Base-by-base conservation (phyloP, 352 stramenopile genomes). In the Phytophthora tubulina region DNA sequence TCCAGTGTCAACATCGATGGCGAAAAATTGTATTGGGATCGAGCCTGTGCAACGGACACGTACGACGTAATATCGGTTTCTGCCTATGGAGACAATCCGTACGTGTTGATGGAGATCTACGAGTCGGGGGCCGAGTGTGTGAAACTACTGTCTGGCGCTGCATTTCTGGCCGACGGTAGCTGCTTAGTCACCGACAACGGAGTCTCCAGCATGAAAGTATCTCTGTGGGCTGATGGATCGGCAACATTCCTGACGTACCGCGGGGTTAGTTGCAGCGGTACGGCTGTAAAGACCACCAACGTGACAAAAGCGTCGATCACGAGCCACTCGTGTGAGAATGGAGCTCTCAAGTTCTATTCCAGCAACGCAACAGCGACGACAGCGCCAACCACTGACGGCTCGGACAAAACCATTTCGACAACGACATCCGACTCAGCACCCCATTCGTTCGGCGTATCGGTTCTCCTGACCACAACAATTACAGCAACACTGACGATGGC, bases 131-230 rank as follows among this genome's bases (percentile, higher is more conserved):
- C 9, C 4, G 50, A 61, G 21, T 85, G 76, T 39, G 49, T 49
- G 0, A 75, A 72, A n/a, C 57, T 86, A 3, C 60, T 78, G 11
- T 84, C 79, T 4, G 70, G 71, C 8, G 72, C 74, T 11, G 79
- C 75, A 7, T 86, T 85, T 55, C 49, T 80, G 6, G 79, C 77
- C 3, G 79, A 87, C 32, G 72, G 66, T 1, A 82, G 70, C 33
- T 89, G 79, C 44, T 58, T 87, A n/a, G 57, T 65, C 13, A 74
- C 72, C 1, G 77, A 87, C 56, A 83, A 83, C 42, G 70, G 71
- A 15, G 51, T 51, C 3, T 86, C 79, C 21, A 87, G 75, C 33
- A 52, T 89, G 38, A 70, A 67, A 9, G 81, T 79, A 1, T 75
- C 53, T 13, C 44, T 86, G 11, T 53, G 48, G 21, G 31, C 56